phyloP scores from a whole-genome alignment of 176 grass and related monocot species.

The Carex myosuroides region DNA sequence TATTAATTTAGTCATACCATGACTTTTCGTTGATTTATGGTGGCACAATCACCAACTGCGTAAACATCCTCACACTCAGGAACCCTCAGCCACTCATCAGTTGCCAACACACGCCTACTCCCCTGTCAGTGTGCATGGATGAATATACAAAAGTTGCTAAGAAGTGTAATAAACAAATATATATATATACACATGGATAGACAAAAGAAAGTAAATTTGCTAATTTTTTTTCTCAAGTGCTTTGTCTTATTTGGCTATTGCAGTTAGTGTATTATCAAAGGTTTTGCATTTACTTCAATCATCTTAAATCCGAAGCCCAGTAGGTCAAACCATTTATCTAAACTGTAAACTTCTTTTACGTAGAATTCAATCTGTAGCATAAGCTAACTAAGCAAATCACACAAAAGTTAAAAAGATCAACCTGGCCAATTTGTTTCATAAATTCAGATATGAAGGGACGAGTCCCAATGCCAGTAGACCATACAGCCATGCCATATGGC shows the following conservation, averaged over 20 bases:
- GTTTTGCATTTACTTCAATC: neutral
- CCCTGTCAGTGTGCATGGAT: slow-evolving; percentile 31
- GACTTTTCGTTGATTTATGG: slow-evolving; percentile 84
- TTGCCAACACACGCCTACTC: slow-evolving; percentile 73
- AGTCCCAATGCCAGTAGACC: slow-evolving; percentile 91
- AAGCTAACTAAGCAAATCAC: neutral
- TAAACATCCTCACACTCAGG: slow-evolving; percentile 71
- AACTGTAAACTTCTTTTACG: neutral
- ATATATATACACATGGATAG: neutral
- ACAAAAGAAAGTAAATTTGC: neutral
- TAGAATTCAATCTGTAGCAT: neutral
- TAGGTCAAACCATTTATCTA: neutral
- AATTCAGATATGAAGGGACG: slow-evolving; percentile 80
- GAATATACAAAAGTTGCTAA: neutral
- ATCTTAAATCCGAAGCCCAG: neutral
- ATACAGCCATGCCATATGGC: slow-evolving; percentile 95
- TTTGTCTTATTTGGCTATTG: neutral
- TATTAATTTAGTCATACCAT: slow-evolving; percentile 56
- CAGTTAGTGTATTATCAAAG: neutral
- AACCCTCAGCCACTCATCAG: slow-evolving; percentile 96
- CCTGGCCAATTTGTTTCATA: slow-evolving; percentile 99
- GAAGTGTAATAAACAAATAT: neutral
- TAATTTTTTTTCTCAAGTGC: neutral
- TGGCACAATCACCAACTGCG: slow-evolving; percentile 95
- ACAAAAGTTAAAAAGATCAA: slow-evolving; percentile 16